These are phyloP conservation scores for Talaromyces ruber DNA, from an alignment of 495 filamentous ascomycete genomes.

Conservation along the genomic window DNA sequence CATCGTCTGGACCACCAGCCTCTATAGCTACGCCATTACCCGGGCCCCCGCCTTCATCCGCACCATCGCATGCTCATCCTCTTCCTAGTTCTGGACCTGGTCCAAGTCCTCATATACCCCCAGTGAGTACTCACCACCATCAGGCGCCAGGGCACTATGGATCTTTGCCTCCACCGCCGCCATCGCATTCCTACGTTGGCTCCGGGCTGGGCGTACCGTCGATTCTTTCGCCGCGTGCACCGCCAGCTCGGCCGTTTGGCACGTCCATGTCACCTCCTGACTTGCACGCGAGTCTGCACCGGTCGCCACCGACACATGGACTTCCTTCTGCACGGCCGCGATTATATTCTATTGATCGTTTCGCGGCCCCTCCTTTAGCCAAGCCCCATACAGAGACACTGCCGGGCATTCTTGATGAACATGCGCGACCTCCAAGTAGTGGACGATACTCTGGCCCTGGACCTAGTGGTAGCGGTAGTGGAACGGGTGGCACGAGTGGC, in stretches of 20 bases:
- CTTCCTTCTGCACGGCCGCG: slow-evolving; percentile 23
- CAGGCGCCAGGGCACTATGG: slow-evolving; percentile 18
- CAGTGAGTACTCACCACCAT: slow-evolving; percentile 19
- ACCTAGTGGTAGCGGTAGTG: slow-evolving; percentile 25
- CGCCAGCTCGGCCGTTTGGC: slow-evolving; percentile 30
- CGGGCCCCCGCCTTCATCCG: not conserved
- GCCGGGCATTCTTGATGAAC: slow-evolving; percentile 27
- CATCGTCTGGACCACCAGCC: not conserved
- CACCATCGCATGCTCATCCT: slow-evolving; percentile 2
- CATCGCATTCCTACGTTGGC: slow-evolving; percentile 25
- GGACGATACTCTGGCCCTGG: slow-evolving; percentile 17
- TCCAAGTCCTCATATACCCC: slow-evolving; percentile 14
- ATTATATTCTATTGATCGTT: slow-evolving; percentile 28
- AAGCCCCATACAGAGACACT: slow-evolving; percentile 27
- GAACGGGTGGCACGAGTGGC: slow-evolving; percentile 20
- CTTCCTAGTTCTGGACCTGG: slow-evolving; percentile 20
- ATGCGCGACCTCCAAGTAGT: slow-evolving; percentile 16
- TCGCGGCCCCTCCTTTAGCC: slow-evolving; percentile 28
- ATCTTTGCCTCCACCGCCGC: slow-evolving; percentile 18
- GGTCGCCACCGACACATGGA: slow-evolving; percentile 33
- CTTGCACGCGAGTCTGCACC: slow-evolving; percentile 31
- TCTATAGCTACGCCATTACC: not conserved
- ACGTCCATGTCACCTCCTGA: slow-evolving; percentile 40
- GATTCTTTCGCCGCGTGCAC: slow-evolving; percentile 31
- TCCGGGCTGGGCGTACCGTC: slow-evolving; percentile 32